phyloP scores from a whole-genome alignment of 2,329 filamentous ascomycete genomes.

The Pezicula rhizophila region DNA sequence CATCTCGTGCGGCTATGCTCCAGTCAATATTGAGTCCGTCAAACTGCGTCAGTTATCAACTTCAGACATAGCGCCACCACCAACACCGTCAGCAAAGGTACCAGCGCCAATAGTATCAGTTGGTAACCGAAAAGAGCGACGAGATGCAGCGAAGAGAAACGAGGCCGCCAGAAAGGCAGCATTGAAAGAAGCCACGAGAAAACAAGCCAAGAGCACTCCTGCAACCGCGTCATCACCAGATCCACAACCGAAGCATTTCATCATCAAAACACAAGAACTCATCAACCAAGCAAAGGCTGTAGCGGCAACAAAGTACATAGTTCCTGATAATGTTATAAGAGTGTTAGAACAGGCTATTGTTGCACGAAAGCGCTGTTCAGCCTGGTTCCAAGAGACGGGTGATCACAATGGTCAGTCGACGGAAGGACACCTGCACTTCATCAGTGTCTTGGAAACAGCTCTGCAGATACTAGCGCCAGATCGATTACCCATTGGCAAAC shows the following conservation, averaged over 20 bases:
- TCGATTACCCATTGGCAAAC: neutral
- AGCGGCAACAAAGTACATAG: neutral
- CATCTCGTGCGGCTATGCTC: neutral
- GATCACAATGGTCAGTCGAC: slow-evolving; percentile 1
- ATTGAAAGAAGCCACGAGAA: too few relatives aligned
- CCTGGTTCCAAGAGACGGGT: slow-evolving; percentile 7
- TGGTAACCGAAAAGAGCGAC: too few relatives aligned
- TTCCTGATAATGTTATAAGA: neutral
- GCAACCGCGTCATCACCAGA: too few relatives aligned
- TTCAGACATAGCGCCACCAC: too few relatives aligned
- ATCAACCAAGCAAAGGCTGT: neutral
- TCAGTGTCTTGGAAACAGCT: neutral
- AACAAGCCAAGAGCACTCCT: too few relatives aligned
- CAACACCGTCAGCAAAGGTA: too few relatives aligned
- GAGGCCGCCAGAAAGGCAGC: too few relatives aligned
- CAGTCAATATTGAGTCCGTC: too few relatives aligned
- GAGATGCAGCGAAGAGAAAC: too few relatives aligned
- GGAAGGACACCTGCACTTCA: slow-evolving; percentile 3
- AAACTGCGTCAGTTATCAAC: too few relatives aligned
- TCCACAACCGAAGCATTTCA: too few relatives aligned
- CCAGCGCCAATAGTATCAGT: too few relatives aligned
- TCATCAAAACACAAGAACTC: neutral
- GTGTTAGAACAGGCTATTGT: slow-evolving; percentile 6
- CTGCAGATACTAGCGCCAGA: neutral
- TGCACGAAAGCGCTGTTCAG: slow-evolving; percentile 8